Evolutionary conservation across 495 filamentous ascomycete species (phyloP).

Genomic region (Annulohypoxylon bovei): DNA sequence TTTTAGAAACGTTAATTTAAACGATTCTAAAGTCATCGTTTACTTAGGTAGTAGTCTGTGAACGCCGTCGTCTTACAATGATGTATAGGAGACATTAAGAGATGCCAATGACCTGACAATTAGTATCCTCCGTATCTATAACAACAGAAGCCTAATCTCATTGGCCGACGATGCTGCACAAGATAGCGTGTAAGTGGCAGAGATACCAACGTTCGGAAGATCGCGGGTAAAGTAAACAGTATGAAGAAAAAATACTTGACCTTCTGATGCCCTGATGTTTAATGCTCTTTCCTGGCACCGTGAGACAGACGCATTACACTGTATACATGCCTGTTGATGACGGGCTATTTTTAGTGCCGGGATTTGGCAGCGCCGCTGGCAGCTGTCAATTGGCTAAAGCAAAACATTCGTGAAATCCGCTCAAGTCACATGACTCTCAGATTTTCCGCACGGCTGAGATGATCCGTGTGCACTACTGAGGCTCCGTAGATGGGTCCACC

Average conservation of each 20-base stretch:
- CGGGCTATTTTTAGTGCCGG: slow-evolving; percentile 30
- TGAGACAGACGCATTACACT: background rate
- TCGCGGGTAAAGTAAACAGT: slow-evolving; percentile 22
- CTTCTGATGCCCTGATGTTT: background rate
- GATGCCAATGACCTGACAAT: background rate
- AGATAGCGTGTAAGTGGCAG: slow-evolving; percentile 1
- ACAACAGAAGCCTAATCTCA: background rate
- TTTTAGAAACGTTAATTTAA: too few species aligned
- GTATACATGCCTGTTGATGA: background rate
- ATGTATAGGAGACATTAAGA: background rate
- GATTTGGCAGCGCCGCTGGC: slow-evolving; percentile 12
- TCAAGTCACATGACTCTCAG: slow-evolving; percentile 13
- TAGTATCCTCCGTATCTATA: background rate
- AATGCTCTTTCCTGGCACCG: background rate
- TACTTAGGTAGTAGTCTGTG: too few species aligned
- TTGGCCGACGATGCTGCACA: background rate
- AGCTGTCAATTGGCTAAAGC: slow-evolving; percentile 10
- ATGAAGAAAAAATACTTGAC: slow-evolving; percentile 2
- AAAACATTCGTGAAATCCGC: background rate
- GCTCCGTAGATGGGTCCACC: slow-evolving; percentile 13
- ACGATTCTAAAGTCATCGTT: too few species aligned
- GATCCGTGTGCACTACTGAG: slow-evolving; percentile 20
- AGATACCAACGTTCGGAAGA: slow-evolving; percentile 19
- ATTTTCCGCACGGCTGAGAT: slow-evolving; percentile 14
- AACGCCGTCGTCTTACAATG: too few species aligned